These are phyloP conservation scores for Blastomyces emzantsi DNA, from an alignment of 2,329 filamentous ascomycete genomes.

Conservation along the genomic window DNA sequence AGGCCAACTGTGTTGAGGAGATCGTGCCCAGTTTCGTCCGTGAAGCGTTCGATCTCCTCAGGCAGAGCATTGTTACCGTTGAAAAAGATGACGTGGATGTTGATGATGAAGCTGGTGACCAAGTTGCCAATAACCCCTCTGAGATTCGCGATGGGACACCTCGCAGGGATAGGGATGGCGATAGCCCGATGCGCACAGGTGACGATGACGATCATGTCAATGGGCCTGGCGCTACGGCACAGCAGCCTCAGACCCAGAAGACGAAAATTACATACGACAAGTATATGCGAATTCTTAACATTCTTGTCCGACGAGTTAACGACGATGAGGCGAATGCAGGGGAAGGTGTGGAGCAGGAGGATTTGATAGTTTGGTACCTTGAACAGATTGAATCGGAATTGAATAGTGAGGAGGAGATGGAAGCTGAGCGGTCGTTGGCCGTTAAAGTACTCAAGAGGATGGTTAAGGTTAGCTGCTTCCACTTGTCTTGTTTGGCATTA, in stretches of 20 bases:
- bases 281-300: constrained; percentile 82
- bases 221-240: constrained; percentile 21
- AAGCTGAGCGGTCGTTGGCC: constrained; percentile 62
- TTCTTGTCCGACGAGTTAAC: constrained; percentile 71
- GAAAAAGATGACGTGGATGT: constrained; percentile 97
- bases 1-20: constrained; percentile 91
- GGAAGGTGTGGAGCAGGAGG: constrained; percentile 77
- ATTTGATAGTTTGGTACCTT: constrained; percentile 78
- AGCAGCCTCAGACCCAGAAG: constrained; percentile 45
- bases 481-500: not conserved
- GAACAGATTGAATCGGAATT: constrained; percentile 83
- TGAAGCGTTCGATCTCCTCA: constrained; percentile 82
- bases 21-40: constrained; percentile 76
- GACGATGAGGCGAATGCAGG: constrained; percentile 67
- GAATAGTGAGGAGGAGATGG: constrained; percentile 68
- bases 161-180: constrained; percentile 39
- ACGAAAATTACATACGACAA: constrained; percentile 94
- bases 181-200: constrained; percentile 47
- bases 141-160: constrained; percentile 36
- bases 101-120: constrained; percentile 58
- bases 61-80: constrained; percentile 93
- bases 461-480: constrained; percentile 64
- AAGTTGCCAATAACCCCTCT: constrained; percentile 37
- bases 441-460: constrained; percentile 88
- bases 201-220: constrained; percentile 36